Evolutionary conservation across 257 asterid genomes (phyloP).

Genomic region (Misopates orontium): DNA sequence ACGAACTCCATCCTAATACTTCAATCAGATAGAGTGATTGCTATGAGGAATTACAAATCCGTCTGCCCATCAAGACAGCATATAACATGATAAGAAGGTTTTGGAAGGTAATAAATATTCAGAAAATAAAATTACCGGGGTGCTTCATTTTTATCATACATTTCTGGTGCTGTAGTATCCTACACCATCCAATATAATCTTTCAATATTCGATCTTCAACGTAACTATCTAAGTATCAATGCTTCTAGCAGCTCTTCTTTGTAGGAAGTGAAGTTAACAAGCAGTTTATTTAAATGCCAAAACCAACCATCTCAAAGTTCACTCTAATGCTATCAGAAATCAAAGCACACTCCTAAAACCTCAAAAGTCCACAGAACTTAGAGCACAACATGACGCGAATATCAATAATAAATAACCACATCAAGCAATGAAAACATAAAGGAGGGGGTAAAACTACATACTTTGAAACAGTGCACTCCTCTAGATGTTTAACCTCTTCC

Average conservation of each 20-base stretch:
- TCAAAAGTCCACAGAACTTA: not conserved
- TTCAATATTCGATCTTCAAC: too few relatives aligned
- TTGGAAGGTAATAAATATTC: not conserved
- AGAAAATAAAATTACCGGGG: not conserved
- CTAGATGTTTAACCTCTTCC: constrained; percentile 58
- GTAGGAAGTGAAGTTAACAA: too few relatives aligned
- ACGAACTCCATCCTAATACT: too few relatives aligned
- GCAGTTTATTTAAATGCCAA: too few relatives aligned
- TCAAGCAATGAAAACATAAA: not conserved
- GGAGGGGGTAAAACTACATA: constrained; percentile 16
- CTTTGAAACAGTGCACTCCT: constrained; percentile 70
- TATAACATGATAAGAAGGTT: not conserved
- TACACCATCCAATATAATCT: not conserved
- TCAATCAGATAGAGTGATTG: not conserved
- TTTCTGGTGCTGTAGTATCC: not conserved
- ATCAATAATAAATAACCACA: not conserved
- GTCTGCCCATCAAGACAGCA: not conserved
- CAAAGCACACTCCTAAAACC: too few relatives aligned
- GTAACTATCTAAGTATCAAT: too few relatives aligned
- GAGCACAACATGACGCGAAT: not conserved
- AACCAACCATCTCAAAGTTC: too few relatives aligned
- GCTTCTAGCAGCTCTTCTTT: not conserved
- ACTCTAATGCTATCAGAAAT: too few relatives aligned
- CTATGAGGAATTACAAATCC: not conserved
- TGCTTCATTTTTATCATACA: not conserved